Evolutionary conservation across 148 eudicot genomes (phyloP).

Genomic region (Rhododendron ferrugineum): DNA sequence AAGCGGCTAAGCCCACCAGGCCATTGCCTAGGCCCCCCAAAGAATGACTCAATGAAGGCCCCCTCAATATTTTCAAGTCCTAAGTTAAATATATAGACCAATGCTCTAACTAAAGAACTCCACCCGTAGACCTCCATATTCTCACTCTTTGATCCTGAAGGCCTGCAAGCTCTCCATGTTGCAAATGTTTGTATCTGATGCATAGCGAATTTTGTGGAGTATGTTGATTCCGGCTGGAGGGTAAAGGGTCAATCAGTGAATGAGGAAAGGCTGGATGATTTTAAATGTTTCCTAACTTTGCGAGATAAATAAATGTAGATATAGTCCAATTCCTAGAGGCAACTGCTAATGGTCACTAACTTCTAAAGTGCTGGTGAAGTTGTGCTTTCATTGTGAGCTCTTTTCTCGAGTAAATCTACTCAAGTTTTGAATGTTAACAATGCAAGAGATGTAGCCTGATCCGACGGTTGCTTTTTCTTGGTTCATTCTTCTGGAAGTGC

Average conservation of each 20-base stretch:
- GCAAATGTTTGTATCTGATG: neutral
- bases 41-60: no score
- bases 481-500: neutral
- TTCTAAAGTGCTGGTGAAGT: neutral
- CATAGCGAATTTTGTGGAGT: neutral
- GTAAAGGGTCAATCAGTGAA: neutral
- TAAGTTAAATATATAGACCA: neutral
- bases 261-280: neutral
- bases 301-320: neutral
- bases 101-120: neutral
- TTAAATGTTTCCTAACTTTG: neutral
- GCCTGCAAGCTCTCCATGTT: neutral
- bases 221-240: neutral
- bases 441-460: neutral
- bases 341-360: neutral
- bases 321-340: neutral
- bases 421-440: neutral
- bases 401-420: neutral
- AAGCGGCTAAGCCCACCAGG: no score
- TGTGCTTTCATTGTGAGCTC: neutral
- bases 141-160: neutral
- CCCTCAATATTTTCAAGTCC: no score
- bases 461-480: neutral
- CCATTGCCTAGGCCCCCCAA: no score
- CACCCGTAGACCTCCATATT: neutral